Evolutionary conservation across 2,329 filamentous ascomycete genomes (phyloP), one percentile per base, ranked within the genome.

Genomic region (Albophoma yamanashiensis): DNA sequence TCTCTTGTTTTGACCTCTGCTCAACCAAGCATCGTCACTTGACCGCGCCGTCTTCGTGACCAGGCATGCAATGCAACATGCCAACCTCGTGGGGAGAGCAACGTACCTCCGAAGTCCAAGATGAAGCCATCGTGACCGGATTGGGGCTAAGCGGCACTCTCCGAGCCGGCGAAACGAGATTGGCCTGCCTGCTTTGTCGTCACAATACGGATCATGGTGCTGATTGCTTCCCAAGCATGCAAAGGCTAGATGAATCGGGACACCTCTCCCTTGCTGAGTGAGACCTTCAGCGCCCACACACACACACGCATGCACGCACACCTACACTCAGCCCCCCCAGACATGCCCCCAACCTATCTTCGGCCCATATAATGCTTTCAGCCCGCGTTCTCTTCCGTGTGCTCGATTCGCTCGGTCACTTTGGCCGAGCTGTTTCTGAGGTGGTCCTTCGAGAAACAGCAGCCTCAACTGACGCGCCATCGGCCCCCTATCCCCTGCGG

Each of bases 201-300:
- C 53, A 36, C 58, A 57, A 56, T 40, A 52, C 50, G 53, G 47
- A 25, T 12, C 42, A 36, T 60, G 56, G 31, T 42, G 27, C 52
- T 60, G 57, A 62, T 57, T 57, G 43, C 36, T 42, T 57, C 52
- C 50, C 57, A 60, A 61, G 61, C 61, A 61, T 62, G 60, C 57
- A 56, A 62, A 64, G 65, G 64, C 66, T 62, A 63, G 64, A 65
- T 61, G 60, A 61, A 47, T 59, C 31, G 53, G 61, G 34, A 36
- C 59, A 20, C 47, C 58, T 60, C 67, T 68, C 67, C 67, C 67
- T 68, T 69, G 64, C 63, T 34, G 64, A 61, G 59, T 69, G 68
- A 69, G 64, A 69, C 68, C 62, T 62, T 55, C 57, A 52, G 52
- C 57, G 27, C 43, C 60, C 55, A 64, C 58, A 64, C 58, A 59